Evolutionary conservation across 1,284 basidiomycete genomes (phyloP).

Genomic region (Puccinia triticina): DNA sequence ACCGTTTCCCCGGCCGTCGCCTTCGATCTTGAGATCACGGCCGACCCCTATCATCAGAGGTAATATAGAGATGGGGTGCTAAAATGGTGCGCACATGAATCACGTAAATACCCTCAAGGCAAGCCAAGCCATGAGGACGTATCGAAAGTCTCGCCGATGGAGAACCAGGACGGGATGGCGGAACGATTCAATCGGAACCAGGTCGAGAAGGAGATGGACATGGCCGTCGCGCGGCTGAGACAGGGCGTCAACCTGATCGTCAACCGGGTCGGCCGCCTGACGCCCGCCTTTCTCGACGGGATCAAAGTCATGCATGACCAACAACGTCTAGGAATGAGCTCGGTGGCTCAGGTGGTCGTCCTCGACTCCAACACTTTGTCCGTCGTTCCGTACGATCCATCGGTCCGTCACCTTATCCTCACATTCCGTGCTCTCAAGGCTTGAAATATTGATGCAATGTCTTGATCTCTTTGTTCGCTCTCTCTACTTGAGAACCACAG

Average conservation of each 20-base stretch:
- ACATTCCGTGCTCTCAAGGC: neutral
- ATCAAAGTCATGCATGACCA: slow-evolving; percentile 29
- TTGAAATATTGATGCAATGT: neutral
- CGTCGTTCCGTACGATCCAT: slow-evolving; percentile 29
- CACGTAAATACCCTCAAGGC: neutral
- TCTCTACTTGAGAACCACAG: neutral
- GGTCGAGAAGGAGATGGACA: slow-evolving; percentile 41
- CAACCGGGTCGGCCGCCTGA: slow-evolving; percentile 29
- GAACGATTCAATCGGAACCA: slow-evolving; percentile 21
- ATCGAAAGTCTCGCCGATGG: neutral
- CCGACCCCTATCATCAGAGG: neutral
- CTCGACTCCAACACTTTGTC: slow-evolving; percentile 21
- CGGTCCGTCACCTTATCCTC: neutral
- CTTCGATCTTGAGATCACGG: neutral
- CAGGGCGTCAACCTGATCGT: slow-evolving; percentile 27
- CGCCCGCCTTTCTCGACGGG: slow-evolving; percentile 35
- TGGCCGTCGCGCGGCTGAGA: slow-evolving; percentile 6
- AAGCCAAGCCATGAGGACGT: neutral
- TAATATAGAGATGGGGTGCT: neutral
- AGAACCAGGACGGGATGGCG: neutral
- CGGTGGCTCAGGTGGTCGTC: slow-evolving; percentile 27
- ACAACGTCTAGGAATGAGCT: neutral
- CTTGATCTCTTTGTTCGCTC: neutral
- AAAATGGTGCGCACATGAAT: neutral
- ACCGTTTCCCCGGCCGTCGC: neutral